Percentiles rank a stretch among this genome's conserved stretches.
phyloP scores from a whole-genome alignment of 192 early-diverging fungal genomes.

The Fimicolochytrium jonesii region DNA sequence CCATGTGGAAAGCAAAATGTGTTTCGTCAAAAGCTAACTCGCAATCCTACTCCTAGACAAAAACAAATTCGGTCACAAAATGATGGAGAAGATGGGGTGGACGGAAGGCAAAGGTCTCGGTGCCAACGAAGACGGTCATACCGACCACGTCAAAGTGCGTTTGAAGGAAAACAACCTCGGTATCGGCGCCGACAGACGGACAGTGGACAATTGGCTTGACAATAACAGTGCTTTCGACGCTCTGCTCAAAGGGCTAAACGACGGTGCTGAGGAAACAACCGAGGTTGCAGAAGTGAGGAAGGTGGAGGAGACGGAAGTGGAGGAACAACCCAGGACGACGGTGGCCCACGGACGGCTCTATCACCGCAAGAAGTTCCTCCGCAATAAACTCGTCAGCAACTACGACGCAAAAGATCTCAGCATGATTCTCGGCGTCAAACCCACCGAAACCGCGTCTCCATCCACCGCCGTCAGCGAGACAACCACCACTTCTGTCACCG shows the following conservation, averaged over 20 bases:
- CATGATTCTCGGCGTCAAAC: constrained; percentile 47
- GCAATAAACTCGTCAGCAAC: constrained; percentile 45
- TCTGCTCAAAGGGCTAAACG: constrained; percentile 77
- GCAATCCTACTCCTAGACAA: constrained; percentile 50
- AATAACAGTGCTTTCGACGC: constrained; percentile 81
- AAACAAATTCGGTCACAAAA: constrained; percentile 79
- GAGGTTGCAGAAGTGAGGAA: constrained; percentile 20
- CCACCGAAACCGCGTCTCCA: constrained; percentile 9
- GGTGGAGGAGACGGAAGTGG: constrained; percentile 4
- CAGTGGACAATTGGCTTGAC: constrained; percentile 91
- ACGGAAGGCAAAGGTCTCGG: constrained; percentile 88
- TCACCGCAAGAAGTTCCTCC: constrained; percentile 49
- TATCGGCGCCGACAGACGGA: constrained; percentile 82
- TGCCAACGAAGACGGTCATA: constrained; percentile 74
- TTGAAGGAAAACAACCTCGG: constrained; percentile 87
- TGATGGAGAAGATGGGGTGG: constrained; percentile 98
- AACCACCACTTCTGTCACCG: not conserved
- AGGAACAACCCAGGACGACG: not conserved
- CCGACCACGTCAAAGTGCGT: constrained; percentile 81
- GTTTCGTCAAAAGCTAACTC: too few relatives aligned
- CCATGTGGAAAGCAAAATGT: too few relatives aligned
- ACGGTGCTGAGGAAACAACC: constrained; percentile 36
- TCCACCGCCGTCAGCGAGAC: not conserved
- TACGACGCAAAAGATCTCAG: constrained; percentile 35
- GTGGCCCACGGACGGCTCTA: constrained; percentile 9